Base-by-base conservation (phyloP, 805 yeast species). In the Ogataea kodamae region DNA sequence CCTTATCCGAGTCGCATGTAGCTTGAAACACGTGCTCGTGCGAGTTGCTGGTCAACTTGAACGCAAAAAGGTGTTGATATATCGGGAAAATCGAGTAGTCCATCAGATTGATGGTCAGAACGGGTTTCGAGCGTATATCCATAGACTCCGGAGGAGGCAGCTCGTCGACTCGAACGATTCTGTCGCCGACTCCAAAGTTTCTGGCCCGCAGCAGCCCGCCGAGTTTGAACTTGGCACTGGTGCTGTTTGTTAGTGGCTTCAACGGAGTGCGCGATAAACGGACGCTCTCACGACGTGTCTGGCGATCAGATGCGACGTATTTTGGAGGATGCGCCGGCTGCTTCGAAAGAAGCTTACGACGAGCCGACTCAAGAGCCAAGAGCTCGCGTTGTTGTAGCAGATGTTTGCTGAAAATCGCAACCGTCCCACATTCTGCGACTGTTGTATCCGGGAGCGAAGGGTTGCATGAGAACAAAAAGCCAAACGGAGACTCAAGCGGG, bases 1-100 rank as follows among this genome's bases (percentile, higher is more conserved):
- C 75, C 36, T 81, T 73, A 18, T 84, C 95, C 1, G 51, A 41
- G 5, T 76, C 79, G 41, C 58, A 64, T 0, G 71, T 52, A 0
- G 90, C 80, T 56, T 90, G 96, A 49, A 89, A 69, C 23, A 76
- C 65, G 50, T 62, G 71, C 37, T 80, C 84, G 3, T 29, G 31
- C 19, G 38, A 45, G 3, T 40, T 9, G 30, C 40, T 44, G 39
- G 67, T 76, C 22, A 75, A 58, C 42, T 72, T 72, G 57, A 75
- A 74, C 26, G 71, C 63, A 26, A 60, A 59, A 0, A 74, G 74
- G 22, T 67, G 49, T 11, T 70, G 57, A 45, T 74, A 75, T 3
- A 74, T 74, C 2, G 79, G 76, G 57, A 74, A 74, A 4, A 70
- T 65, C 29, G 67, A 58, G 33, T 55, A 58, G 40, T 61, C 65